Evolutionary conservation across 352 stramenopile genomes (phyloP).

Genomic region (Thalassiosira livingstoniorum): DNA sequence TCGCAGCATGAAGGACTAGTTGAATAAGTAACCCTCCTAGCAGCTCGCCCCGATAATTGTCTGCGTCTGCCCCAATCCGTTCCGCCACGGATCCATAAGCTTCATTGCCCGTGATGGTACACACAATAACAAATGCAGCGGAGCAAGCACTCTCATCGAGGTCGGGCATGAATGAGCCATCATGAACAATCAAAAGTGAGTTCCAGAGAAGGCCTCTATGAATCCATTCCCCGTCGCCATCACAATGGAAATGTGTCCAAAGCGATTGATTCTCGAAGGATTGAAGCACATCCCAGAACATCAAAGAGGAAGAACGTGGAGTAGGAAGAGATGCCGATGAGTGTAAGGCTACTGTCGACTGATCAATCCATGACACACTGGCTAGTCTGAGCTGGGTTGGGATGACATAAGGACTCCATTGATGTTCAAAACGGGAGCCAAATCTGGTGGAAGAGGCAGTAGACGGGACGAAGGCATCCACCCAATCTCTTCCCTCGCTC

Average conservation of each 20-base stretch:
- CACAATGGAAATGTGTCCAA: conserved; percentile 31
- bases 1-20: not conserved
- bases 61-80: not conserved
- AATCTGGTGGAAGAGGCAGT: no score
- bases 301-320: not conserved
- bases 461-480: no score
- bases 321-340: not conserved
- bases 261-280: not conserved
- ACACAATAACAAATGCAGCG: conserved; percentile 21
- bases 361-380: not conserved
- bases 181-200: conserved; percentile 16
- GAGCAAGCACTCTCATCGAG: not conserved
- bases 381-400: no score
- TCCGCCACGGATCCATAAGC: not conserved
- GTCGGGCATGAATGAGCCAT: conserved; percentile 30
- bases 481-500: no score
- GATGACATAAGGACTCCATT: no score
- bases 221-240: conserved; percentile 37
- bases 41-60: conserved; percentile 14
- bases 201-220: not conserved
- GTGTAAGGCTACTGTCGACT: not conserved
- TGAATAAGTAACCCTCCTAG: not conserved
- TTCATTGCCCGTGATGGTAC: not conserved
- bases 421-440: no score
- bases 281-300: conserved; percentile 10